These are phyloP conservation scores for Camellia sinensis DNA, from an alignment of 148 eudicot genomes.

Conservation along the genomic window DNA sequence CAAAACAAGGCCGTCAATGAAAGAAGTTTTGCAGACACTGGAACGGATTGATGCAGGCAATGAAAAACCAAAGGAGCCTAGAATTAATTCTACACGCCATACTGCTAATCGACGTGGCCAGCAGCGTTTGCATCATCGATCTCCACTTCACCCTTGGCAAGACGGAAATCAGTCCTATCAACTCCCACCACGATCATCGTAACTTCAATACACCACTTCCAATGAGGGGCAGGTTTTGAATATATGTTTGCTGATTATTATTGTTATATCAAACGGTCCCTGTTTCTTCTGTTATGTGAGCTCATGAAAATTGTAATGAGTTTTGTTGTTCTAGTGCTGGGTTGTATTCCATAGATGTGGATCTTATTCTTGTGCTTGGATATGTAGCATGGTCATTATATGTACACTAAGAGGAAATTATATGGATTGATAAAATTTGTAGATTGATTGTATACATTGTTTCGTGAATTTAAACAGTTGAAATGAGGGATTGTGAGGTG, in stretches of 20 bases:
- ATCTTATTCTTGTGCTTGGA: background rate
- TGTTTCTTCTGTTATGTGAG: background rate
- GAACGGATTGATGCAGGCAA: slow-evolving; percentile 34
- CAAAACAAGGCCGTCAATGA: slow-evolving; percentile 66
- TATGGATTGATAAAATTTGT: background rate
- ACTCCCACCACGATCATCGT: slow-evolving; percentile 21
- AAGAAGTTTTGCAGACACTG: slow-evolving; percentile 58
- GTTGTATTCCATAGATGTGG: background rate
- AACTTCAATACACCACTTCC: background rate
- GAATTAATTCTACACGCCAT: slow-evolving; percentile 25
- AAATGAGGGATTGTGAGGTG: background rate
- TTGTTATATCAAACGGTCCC: background rate
- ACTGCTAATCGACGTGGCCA: slow-evolving; percentile 9
- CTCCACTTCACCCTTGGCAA: slow-evolving; percentile 25
- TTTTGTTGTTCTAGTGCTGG: background rate
- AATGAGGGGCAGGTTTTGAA: background rate
- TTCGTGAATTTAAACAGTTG: background rate
- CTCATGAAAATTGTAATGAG: background rate
- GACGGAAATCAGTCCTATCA: slow-evolving; percentile 26
- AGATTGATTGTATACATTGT: background rate
- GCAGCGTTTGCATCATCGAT: slow-evolving; percentile 18
- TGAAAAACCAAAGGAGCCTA: slow-evolving; percentile 39
- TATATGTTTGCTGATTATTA: background rate
- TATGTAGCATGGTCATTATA: background rate
- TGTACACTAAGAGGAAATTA: background rate